Base-by-base conservation (phyloP, 2,329 filamentous ascomycete genomes). In the Alternaria metachromatica region DNA sequence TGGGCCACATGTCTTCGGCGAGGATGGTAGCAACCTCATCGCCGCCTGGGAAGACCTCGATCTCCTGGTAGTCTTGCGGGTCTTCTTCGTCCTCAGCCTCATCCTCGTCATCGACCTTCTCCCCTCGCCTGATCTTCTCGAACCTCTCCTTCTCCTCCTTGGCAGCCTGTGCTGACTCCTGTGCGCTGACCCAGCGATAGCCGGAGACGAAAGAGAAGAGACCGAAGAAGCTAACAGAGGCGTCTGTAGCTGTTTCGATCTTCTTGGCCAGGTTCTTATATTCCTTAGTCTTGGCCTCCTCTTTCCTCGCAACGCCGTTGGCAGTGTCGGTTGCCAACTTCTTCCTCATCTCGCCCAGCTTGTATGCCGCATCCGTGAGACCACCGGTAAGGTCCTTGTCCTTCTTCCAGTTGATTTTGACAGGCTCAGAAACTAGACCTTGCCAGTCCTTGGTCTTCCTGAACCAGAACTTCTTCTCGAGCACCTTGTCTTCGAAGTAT, bases 401-500 rank as follows among this genome's bases (percentile, higher is more conserved):
- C 69, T 84, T 81, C 74, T 88, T 87, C 87, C 94, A 96, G 77
- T 89, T 85, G 81, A 98, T 95, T 71, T 89, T 86, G 69, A 97
- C 92, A 6, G 95, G 95, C 84, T 97, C 93, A 23, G 90, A 94
- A 61, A 97, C 93, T 33, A 97, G 86, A 37, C 92, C 92, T 37
- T 87, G 84, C 88, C 88, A 94, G 76, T 90, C 87, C 77, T 85
- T 87, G 64, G 87, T 84, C 78, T 87, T 87, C 70, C 94, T 89
- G 86, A 90, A 93, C 87, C 90, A 95, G 82, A 98, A 97, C 78
- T 92, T 92, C 89, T 98, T 98, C 83, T 95, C 92, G 53, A 98
- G 82, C 58, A 89, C 87, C 58, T 83, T 85, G 82, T 97, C 87
- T 77, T 90, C 87, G 74, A 98, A 97, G 83, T 90, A 90, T 54